These are phyloP conservation scores for Scheffersomyces ergatensis DNA, from an alignment of 805 yeast genomes.

Conservation along the genomic window DNA sequence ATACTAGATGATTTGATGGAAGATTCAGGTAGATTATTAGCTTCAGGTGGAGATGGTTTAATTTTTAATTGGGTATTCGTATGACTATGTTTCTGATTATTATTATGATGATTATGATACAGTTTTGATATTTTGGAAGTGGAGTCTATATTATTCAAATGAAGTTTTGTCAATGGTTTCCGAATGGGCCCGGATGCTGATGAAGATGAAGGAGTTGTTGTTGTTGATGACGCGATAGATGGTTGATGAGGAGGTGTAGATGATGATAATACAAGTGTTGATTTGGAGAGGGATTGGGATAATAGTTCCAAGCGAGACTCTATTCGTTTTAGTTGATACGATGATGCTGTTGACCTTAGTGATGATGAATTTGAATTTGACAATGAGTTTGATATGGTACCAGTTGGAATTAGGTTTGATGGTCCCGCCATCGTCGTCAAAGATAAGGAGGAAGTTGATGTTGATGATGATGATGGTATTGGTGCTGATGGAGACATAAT, in stretches of 20 bases:
- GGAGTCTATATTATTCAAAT: conserved; percentile 2
- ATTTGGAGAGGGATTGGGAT: conserved; percentile 8
- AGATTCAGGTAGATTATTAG: not conserved
- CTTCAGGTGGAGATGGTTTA: not conserved
- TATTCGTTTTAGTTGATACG: conserved; percentile 16
- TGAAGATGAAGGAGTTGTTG: conserved; percentile 2
- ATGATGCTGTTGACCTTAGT: conserved; percentile 2
- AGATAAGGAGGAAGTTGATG: not conserved
- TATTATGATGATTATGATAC: not conserved
- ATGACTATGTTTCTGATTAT: not conserved
- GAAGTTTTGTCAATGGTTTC: conserved; percentile 7
- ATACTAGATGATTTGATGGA: not conserved
- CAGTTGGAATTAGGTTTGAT: no score
- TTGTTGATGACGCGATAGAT: not conserved
- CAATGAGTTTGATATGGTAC: no score
- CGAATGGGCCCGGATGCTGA: not conserved
- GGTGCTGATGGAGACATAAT: no score
- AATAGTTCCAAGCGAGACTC: conserved; percentile 19
- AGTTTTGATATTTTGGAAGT: not conserved
- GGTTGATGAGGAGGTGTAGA: no score
- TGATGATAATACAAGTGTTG: not conserved
- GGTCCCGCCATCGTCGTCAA: not conserved
- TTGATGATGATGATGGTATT: no score
- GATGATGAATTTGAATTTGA: not conserved
- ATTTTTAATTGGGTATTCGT: not conserved